Conservation (phyloP, 257 asterid genomes). For the Primulina eburnea region DNA sequence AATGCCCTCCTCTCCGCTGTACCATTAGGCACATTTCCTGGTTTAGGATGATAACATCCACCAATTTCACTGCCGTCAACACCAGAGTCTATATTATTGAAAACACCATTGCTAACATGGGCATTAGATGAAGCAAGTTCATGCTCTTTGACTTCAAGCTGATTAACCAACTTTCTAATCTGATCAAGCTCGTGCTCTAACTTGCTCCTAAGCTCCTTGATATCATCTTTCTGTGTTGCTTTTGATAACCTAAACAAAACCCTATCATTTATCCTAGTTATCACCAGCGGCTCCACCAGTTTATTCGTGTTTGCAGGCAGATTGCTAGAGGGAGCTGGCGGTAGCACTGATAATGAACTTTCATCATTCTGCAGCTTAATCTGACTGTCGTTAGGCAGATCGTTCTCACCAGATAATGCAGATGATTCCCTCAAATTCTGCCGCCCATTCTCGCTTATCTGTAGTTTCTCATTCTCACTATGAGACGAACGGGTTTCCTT, state of each 20-base stretch:
- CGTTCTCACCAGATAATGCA: slow-evolving; percentile 20
- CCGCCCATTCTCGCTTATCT: not conserved
- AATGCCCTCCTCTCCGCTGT: slow-evolving; percentile 40
- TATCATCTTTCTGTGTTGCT: slow-evolving; percentile 43
- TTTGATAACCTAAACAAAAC: slow-evolving; percentile 50
- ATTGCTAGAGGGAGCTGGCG: slow-evolving; percentile 1
- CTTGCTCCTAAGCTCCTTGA: slow-evolving; percentile 49
- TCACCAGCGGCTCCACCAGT: slow-evolving; percentile 38
- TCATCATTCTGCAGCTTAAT: slow-evolving; percentile 20
- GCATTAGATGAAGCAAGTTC: slow-evolving; percentile 43
- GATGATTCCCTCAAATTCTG: slow-evolving; percentile 20
- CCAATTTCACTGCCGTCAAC: slow-evolving; percentile 38
- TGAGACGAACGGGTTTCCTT: not conserved
- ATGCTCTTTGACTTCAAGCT: slow-evolving; percentile 56
- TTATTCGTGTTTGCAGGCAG: slow-evolving; percentile 23
- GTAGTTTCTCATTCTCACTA: slow-evolving; percentile 18
- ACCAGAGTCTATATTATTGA: slow-evolving; percentile 30
- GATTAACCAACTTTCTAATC: slow-evolving; percentile 45
- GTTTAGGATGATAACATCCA: slow-evolving; percentile 35
- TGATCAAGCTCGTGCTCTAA: slow-evolving; percentile 58
- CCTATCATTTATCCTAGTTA: slow-evolving; percentile 56
- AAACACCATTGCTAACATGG: slow-evolving; percentile 33
- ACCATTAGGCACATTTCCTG: slow-evolving; percentile 32
- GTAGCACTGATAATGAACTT: not conserved
- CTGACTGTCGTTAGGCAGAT: slow-evolving; percentile 22